phyloP scores from a whole-genome alignment of 495 filamentous ascomycete species.

The Friedmanniomyces simplex region DNA sequence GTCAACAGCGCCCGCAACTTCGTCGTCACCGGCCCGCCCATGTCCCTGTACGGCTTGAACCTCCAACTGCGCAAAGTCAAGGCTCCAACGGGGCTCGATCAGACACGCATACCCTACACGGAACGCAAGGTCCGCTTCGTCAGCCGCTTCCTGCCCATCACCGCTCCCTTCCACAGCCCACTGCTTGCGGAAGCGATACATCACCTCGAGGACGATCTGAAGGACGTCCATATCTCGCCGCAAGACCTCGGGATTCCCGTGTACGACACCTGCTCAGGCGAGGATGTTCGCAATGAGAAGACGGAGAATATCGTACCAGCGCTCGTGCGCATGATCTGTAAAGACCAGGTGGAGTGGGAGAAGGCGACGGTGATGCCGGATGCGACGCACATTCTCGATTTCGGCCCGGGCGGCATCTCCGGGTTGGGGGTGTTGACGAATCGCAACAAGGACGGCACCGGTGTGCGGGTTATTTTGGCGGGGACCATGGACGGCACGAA shows the following conservation, averaged over 20 bases:
- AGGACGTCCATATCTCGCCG: constrained; percentile 61
- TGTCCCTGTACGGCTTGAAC: constrained; percentile 93
- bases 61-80: constrained; percentile 89
- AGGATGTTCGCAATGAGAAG: constrained; percentile 61
- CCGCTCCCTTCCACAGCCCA: constrained; percentile 93
- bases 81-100: constrained; percentile 89
- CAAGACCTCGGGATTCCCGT: constrained; percentile 67
- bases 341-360: constrained; percentile 89
- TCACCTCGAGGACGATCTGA: constrained; percentile 75
- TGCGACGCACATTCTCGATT: constrained; percentile 91
- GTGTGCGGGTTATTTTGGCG: constrained; percentile 87
- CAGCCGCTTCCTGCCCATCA: constrained; percentile 95
- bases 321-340: constrained; percentile 85
- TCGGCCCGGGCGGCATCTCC: constrained; percentile 91
- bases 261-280: constrained; percentile 75
- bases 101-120: constrained; percentile 88
- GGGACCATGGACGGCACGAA: constrained; percentile 85
- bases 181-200: constrained; percentile 72
- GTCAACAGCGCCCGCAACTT: constrained; percentile 95
- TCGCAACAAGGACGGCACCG: constrained; percentile 95
- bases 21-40: constrained; percentile 91
- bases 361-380: constrained; percentile 77
- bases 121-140: constrained; percentile 93
- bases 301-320: constrained; percentile 62
- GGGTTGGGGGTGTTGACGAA: constrained; percentile 94